Conservation (phyloP, 176 grass and related monocot species). For the Chloris gayana region DNA sequence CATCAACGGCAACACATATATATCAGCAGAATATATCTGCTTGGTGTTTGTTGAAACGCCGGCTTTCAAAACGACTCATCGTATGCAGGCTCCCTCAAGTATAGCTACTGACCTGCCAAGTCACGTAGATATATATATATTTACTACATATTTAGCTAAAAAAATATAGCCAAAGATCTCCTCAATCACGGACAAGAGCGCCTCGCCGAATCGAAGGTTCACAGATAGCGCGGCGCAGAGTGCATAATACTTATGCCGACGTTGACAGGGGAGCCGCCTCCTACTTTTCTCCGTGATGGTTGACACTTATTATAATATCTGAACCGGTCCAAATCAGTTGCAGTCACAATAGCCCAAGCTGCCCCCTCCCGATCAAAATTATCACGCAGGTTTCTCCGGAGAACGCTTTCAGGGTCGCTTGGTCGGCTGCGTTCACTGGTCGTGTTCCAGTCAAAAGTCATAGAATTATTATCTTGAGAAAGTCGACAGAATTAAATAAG, state of each 20-base stretch:
- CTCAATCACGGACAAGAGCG: not conserved
- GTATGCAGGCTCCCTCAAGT: no score
- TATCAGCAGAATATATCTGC: no score
- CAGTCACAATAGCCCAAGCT: not conserved
- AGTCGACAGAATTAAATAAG: not conserved
- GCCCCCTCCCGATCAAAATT: not conserved
- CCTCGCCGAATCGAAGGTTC: not conserved
- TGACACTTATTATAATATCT: not conserved
- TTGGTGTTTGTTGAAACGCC: no score
- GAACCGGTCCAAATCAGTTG: not conserved
- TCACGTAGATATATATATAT: no score
- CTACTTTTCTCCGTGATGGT: not conserved
- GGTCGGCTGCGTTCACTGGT: not conserved
- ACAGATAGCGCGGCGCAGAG: not conserved
- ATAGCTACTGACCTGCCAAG: no score
- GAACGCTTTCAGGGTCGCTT: not conserved
- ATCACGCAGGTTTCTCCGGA: not conserved
- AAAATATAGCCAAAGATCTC: not conserved
- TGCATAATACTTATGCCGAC: not conserved
- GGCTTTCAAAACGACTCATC: no score
- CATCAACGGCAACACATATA: no score
- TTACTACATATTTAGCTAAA: no score
- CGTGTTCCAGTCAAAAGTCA: constrained; percentile 8
- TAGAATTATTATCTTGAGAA: not conserved
- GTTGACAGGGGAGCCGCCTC: constrained; percentile 3